Conservation (phyloP, 2,329 filamentous ascomycete genomes). For the Chaetomiaceae sp. region DNA sequence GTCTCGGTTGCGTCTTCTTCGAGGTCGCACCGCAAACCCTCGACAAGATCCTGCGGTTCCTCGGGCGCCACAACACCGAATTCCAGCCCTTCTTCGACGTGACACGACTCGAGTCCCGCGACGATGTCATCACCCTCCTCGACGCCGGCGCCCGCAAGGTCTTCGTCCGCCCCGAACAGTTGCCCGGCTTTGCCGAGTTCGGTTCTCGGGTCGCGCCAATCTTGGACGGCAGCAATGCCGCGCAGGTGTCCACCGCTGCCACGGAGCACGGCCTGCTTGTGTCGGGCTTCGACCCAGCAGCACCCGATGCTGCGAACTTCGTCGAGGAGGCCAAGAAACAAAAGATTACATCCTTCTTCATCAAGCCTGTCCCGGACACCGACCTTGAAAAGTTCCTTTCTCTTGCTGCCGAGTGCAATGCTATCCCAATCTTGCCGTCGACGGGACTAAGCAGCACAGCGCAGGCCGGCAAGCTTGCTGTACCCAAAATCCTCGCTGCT, state of each 20-base stretch:
- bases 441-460: slow-evolving; percentile 64
- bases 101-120: slow-evolving; percentile 60
- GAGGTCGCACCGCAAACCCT: slow-evolving; percentile 42
- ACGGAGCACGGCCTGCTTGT: slow-evolving; percentile 51
- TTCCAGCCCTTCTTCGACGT: slow-evolving; percentile 72
- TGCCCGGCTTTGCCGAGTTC: slow-evolving; percentile 55
- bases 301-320: slow-evolving; percentile 40
- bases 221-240: slow-evolving; percentile 34
- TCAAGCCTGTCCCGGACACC: slow-evolving; percentile 47
- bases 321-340: slow-evolving; percentile 42
- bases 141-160: slow-evolving; percentile 81
- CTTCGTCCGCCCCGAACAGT: slow-evolving; percentile 70
- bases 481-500: slow-evolving; percentile 66
- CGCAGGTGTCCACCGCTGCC: slow-evolving; percentile 26
- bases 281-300: slow-evolving; percentile 46
- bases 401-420: slow-evolving; percentile 46
- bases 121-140: slow-evolving; percentile 75
- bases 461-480: slow-evolving; percentile 57
- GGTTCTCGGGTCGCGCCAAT: slow-evolving; percentile 53
- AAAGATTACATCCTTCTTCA: slow-evolving; percentile 46
- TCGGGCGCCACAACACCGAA: slow-evolving; percentile 47
- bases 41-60: slow-evolving; percentile 43
- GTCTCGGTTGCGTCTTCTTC: slow-evolving; percentile 57
- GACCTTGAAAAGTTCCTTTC: slow-evolving; percentile 45
- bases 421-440: slow-evolving; percentile 72